Evolutionary conservation across 1,284 basidiomycete species (phyloP), one percentile per base, ranked within the genome.

Genomic region (Porphyrellus sp.): DNA sequence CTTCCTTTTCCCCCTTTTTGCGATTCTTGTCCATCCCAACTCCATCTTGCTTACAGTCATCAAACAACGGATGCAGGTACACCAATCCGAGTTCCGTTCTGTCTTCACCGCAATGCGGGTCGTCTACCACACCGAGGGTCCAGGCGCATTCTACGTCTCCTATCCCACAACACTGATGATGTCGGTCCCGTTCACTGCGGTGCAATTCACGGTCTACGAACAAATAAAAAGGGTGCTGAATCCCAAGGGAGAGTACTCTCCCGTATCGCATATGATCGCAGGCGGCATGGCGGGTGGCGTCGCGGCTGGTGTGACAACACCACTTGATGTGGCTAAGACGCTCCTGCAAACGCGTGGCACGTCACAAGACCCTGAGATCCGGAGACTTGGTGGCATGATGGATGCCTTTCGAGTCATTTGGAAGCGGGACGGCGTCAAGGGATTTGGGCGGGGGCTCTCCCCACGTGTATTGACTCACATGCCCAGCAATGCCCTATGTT

Each of bases 21-120:
- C 46, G 28, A 44, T 45, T 38, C 31, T 35, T 25, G 45, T 42
- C 46, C 44, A 48, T 47, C 58, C n/a, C 54, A 54, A 55, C 50
- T 43, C 37, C 35, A 52, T 55, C 52, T 49, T 58, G 25, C 61
- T 61, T 58, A 49, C 69, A 96, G 96, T 99, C 59, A 93, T 99
- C 76, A 99, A 99, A 75, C 96, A 99, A 77, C 86, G 96, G 48
- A 98, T 99, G 97, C 96, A 99, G 74, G 80, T 99, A 53, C 92
- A 93, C 72, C 84, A 91, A 67, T 98, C 95, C 11, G 79, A 88
- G 63, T 93, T 93, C 73, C 86, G 87, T 51, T 91, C 89, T 37
- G 91, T 97, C 34, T 68, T 85, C 59, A 81, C 82, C 24, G 95
- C 93, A 64, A 92, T 95, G 52, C 79, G 78, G 13, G 85, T 85